Evolutionary conservation across 2,329 filamentous ascomycete genomes (phyloP), one percentile per base, ranked within the genome.

Genomic region (Bipolaris sorokiniana): DNA sequence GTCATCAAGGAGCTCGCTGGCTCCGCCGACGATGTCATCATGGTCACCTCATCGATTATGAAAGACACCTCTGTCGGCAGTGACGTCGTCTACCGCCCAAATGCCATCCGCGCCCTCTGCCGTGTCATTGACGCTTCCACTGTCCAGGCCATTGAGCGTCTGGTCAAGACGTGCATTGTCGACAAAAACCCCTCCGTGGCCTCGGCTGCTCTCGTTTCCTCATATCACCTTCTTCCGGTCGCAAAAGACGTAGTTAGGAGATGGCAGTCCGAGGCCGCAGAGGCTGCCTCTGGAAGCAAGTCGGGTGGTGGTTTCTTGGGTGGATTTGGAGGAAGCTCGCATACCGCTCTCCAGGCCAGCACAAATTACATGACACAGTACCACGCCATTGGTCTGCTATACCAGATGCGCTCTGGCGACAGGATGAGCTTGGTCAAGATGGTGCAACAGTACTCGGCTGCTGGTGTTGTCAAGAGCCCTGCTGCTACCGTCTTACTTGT

Each of bases 31-130:
- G 95, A 99, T 84, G 96, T 97, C 64, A 99, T 99, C 77, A 98
- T 99, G 95, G 95, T 97, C 61, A 99, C 95, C 16, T 96, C 92
- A 80, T 97, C 94, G 68, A 97, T 99, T 70, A 99, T 98, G 95
- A 99, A 99, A 83, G 95, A 99, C 78, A 97, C 94, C 10, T 92
- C 93, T 50, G 92, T 96, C 63, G 91, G 93, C 72, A 97, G 92
- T 73, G 95, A 98, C 75, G 90, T 93, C 51, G 71, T 75, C 28
- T 75, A 93, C 82, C 86, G 95, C 71, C 92, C 95, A 50, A 99
- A 99, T 81, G 94, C 95, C 62, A 98, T 98, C 75, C 86, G 95
- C 69, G 93, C 94, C 37, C 83, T 98, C 67, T 98, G 94, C 82
- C 90, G 95, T 67, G 97, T 99, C 74, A 98, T 98, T 48, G 75